Evolutionary conservation across 352 stramenopile species (phyloP).

Genomic region (Phytopythium delawarense): DNA sequence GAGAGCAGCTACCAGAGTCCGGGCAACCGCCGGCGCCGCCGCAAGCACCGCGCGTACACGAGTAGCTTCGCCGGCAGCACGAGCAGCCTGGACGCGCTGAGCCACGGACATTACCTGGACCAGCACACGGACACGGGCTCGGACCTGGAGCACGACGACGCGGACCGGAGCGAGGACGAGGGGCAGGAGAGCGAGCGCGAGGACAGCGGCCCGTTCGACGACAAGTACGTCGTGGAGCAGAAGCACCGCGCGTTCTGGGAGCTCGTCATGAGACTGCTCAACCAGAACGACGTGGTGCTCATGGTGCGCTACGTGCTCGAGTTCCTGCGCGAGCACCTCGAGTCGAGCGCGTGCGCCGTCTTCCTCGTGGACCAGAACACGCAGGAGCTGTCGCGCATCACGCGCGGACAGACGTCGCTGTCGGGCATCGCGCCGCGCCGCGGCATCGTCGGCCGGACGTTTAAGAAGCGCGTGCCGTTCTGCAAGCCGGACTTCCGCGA

Average conservation of each 20-base stretch:
- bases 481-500: conserved; percentile 43
- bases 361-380: conserved; percentile 76
- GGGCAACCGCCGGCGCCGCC: neutral
- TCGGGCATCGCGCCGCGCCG: conserved; percentile 44
- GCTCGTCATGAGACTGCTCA: conserved; percentile 62
- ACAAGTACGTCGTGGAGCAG: conserved; percentile 42
- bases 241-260: conserved; percentile 78
- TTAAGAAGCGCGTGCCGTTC: conserved; percentile 27
- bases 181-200: conserved; percentile 3
- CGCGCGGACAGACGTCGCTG: conserved; percentile 36
- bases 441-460: conserved; percentile 47
- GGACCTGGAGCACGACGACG: neutral
- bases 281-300: conserved; percentile 67
- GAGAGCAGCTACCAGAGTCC: conserved; percentile 9
- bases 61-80: neutral
- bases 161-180: neutral
- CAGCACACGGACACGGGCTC: neutral
- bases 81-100: neutral
- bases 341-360: conserved; percentile 43
- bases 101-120: conserved; percentile 3
- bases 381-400: conserved; percentile 74
- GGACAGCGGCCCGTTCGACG: conserved; percentile 16
- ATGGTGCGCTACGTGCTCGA: conserved; percentile 71
- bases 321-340: conserved; percentile 56
- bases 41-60: conserved; percentile 1